phyloP scores from a whole-genome alignment of 176 grass and related monocot species.

The Oryza longistaminata region DNA sequence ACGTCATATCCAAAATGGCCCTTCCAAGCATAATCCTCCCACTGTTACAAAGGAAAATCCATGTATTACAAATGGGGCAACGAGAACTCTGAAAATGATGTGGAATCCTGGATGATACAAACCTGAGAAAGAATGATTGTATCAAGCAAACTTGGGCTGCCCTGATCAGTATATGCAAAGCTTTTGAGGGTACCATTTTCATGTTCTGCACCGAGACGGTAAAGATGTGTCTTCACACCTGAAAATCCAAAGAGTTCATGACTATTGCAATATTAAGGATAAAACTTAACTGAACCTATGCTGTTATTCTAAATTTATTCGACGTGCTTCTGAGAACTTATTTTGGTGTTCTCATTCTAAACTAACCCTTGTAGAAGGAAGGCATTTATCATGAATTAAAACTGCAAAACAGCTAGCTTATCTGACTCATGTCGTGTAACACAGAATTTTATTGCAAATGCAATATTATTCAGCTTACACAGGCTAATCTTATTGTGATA shows the following conservation, averaged over 20 bases:
- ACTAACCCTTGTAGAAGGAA: neutral
- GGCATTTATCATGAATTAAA: constrained; percentile 19
- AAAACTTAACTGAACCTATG: neutral
- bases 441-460: neutral
- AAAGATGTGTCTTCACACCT: constrained; percentile 60
- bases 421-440: neutral
- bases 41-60: constrained; percentile 36
- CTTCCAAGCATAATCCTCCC: constrained; percentile 54
- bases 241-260: constrained; percentile 22
- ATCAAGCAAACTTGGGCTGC: constrained; percentile 55
- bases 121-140: constrained; percentile 62
- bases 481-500: neutral
- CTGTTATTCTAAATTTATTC: neutral
- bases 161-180: constrained; percentile 12
- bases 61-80: constrained; percentile 17
- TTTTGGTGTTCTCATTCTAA: constrained; percentile 12
- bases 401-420: constrained; percentile 4
- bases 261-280: neutral
- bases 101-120: constrained; percentile 1
- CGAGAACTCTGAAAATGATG: constrained; percentile 1
- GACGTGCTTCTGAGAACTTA: neutral
- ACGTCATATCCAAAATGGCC: constrained; percentile 62
- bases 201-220: constrained; percentile 29
- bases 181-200: constrained; percentile 18
- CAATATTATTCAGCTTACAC: neutral